Conservation (phyloP, 2,329 filamentous ascomycete genomes). For the Calonectria hongkongensis region DNA sequence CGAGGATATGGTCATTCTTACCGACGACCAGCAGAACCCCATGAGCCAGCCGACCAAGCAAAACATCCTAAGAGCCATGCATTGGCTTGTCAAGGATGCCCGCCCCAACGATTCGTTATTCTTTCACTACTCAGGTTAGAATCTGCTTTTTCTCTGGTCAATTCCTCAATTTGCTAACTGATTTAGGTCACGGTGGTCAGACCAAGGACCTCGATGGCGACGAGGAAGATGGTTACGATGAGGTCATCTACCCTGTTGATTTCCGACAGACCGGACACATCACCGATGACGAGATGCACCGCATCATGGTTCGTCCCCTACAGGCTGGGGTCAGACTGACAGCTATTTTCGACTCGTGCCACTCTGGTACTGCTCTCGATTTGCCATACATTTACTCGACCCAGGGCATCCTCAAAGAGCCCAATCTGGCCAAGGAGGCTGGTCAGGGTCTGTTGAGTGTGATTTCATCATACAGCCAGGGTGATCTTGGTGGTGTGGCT, state of each 20-base stretch:
- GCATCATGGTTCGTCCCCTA: constrained; percentile 79
- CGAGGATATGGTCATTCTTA: constrained; percentile 97
- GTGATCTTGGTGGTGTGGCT: constrained; percentile 89
- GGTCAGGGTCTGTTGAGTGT: constrained; percentile 78
- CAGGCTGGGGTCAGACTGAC: constrained; percentile 75
- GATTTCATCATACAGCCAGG: constrained; percentile 76
- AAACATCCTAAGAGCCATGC: constrained; percentile 96
- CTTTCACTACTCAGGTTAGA: constrained; percentile 94
- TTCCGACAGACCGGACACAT: constrained; percentile 88
- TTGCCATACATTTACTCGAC: constrained; percentile 82
- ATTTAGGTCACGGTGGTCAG: constrained; percentile 84
- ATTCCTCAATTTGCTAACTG: constrained; percentile 38
- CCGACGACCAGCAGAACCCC: constrained; percentile 96
- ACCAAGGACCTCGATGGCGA: constrained; percentile 87
- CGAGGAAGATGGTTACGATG: constrained; percentile 88
- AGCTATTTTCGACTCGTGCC: constrained; percentile 80
- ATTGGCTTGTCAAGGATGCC: constrained; percentile 97
- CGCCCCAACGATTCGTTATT: constrained; percentile 95
- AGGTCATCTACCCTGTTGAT: constrained; percentile 90
- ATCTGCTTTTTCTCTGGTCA: background rate
- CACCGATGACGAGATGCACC: constrained; percentile 88
- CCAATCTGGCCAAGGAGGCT: constrained; percentile 80
- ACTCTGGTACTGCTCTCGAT: constrained; percentile 80
- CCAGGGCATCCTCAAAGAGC: constrained; percentile 80
- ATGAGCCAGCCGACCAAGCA: constrained; percentile 98